phyloP scores from a whole-genome alignment of 225 moss, liverwort and hornwort genomes.

The Anthoceros angustus region DNA sequence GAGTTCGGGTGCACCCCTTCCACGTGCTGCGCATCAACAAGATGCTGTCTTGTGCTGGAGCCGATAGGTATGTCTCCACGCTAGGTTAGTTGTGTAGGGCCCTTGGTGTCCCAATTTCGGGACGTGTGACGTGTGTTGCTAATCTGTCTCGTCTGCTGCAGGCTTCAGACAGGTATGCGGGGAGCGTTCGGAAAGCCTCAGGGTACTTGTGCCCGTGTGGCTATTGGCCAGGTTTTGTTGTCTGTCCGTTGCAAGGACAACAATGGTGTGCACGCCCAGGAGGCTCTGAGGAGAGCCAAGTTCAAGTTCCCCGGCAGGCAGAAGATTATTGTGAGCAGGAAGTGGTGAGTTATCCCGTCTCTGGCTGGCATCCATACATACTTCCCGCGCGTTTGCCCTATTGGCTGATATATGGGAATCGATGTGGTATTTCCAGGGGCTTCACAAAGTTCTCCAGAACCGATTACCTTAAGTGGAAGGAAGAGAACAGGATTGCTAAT shows the following conservation, averaged over 20 bases:
- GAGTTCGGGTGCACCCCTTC: conserved; percentile 78
- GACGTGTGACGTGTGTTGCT: not conserved
- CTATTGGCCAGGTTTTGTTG: conserved; percentile 57
- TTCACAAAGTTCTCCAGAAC: conserved; percentile 76
- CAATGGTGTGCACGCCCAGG: conserved; percentile 48
- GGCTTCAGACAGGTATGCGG: conserved; percentile 57
- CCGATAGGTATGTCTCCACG: conserved; percentile 21
- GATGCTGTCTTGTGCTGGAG: conserved; percentile 37
- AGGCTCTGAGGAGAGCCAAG: conserved; percentile 50
- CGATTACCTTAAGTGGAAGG: conserved; percentile 79
- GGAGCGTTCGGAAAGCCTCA: conserved; percentile 74
- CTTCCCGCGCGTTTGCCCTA: not conserved
- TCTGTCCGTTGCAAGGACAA: conserved; percentile 60
- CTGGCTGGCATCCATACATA: not conserved
- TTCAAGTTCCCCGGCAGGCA: conserved; percentile 66
- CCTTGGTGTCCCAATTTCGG: not conserved
- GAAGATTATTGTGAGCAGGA: conserved; percentile 57
- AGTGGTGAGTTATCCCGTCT: conserved; percentile 30
- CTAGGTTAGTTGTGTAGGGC: not conserved
- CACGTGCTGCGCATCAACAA: conserved; percentile 23
- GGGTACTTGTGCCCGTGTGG: conserved; percentile 60
- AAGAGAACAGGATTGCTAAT: conserved; percentile 49
- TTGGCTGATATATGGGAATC: not conserved
- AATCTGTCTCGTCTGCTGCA: not conserved
- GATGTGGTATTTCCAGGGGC: conserved; percentile 28